Base-by-base conservation (phyloP, 1,284 basidiomycete genomes). In the Boletellus deceptivus region DNA sequence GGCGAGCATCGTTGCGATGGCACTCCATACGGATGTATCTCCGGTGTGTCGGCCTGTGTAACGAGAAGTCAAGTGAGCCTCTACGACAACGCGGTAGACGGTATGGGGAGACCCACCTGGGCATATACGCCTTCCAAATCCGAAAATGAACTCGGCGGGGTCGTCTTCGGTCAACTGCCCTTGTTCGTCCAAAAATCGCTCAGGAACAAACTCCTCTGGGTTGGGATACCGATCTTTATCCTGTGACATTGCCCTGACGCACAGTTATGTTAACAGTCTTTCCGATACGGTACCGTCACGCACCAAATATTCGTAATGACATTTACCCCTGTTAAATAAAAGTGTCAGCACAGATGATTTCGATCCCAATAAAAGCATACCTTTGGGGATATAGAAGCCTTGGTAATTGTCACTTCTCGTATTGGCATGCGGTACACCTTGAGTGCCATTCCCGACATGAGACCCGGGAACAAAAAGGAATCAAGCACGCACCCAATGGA, bases 321-420 rank as follows among this genome's bases (percentile, higher is more conserved):
- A 13, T 14, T 27, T 35, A 34, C 34, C 3, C 43, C 43, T 45
- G 43, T 37, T 4, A 6, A 44, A 44, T 6, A 8, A 6, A 8
- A 20, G 8, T 35, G 4, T 22, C 4, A 20, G 3, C 31, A 17
- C 9, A 4, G 22, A 14, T 8, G 14, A 14, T 24, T 25, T n/a
- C n/a, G 3, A 20, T 16, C 6, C 33, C 9, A 10, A 10, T 35
- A 6, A 10, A 22, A 17, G n/a, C 43, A 22, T 45, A 10, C 43
- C 43, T 25, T 45, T 36, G 8, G 43, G 43, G 6, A 45, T 36
- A 25, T 35, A 45, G 43, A 45, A 45, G 14, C 43, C 43, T 17
- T 36, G n/a, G 22, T 45, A 45, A 22, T 27, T 24, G 20, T 45
- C 43, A 25, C 34, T 24, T 3, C 6, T 17, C 6, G 20, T 45